Base-by-base conservation (phyloP, 306 rosid genomes). In the Fragaria ananassa region DNA sequence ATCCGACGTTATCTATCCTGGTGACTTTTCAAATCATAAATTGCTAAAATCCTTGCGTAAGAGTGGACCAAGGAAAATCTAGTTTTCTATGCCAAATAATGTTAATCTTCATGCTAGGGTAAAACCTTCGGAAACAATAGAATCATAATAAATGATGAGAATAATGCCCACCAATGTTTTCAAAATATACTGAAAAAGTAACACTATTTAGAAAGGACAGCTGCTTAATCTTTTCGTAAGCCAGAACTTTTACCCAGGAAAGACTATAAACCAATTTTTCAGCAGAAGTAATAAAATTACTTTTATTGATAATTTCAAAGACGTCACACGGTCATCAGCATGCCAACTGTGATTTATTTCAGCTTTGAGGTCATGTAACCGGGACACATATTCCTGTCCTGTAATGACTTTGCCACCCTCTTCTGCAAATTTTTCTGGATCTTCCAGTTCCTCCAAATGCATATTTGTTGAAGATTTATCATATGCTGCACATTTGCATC, bases 321-420 rank as follows among this genome's bases (percentile, higher is more conserved):
- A 79, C 79, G 93, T 87, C 35, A 95, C 91, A 71, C 97, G 97
- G 78, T 95, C 96, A 56, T 85, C 88, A 62, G 89, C 86, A 75
- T 82, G 81, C 98, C 98, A 95, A 69, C 97, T 85, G 76, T 78
- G 97, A 68, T 65, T 74, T 60, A 95, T 87, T 81, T 95, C 97
- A 82, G 89, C 96, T 82, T 90, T 92, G 84, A 95, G 96, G 76
- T 92, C 98, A 68, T 91, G 97, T 49, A 95, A 72, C 47, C 90
- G 84, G 61, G 96, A 90, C 64, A 90, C 86, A 80, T 90, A 95
- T 78, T 90, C 97, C 66, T 92, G 95, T 85, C 98, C 88, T 18
- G 93, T 84, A 68, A 92, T 81, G 76, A 85, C 82, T 85, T 89
- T 95, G 78, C 74, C 85, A 54, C 89, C 93, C 74, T 89, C 95